Percentiles rank a stretch among this genome's conserved stretches.
phyloP scores from a whole-genome alignment of 495 filamentous ascomycete genomes.

The Aspergillus affinis region DNA sequence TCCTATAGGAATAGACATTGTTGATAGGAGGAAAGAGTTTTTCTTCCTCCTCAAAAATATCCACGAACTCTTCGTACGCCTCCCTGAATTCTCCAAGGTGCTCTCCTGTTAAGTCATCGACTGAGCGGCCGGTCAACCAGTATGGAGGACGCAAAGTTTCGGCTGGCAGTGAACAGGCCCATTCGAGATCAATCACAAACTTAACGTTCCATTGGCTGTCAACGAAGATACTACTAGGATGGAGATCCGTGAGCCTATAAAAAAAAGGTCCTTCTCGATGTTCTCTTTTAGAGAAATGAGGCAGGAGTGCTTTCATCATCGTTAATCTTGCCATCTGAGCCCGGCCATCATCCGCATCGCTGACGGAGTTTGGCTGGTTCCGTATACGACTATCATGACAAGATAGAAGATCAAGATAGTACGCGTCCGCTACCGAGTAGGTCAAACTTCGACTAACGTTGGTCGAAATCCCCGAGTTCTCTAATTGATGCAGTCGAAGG shows the following conservation, averaged over 20 bases:
- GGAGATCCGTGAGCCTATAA: constrained; percentile 24
- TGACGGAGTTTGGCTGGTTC: constrained; percentile 29
- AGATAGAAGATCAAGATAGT: constrained; percentile 26
- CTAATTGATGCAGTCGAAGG: constrained; percentile 24
- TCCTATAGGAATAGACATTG: constrained; percentile 5
- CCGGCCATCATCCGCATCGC: constrained; percentile 24
- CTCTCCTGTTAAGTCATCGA: constrained; percentile 19
- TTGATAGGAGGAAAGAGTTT: background rate
- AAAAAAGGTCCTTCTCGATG: constrained; percentile 26
- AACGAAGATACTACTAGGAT: constrained; percentile 37
- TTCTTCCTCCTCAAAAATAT: constrained; percentile 18
- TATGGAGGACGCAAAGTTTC: constrained; percentile 30
- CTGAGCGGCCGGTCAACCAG: constrained; percentile 28
- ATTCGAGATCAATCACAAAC: constrained; percentile 25
- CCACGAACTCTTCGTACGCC: constrained; percentile 13
- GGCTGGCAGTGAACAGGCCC: constrained; percentile 24
- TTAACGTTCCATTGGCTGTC: constrained; percentile 29
- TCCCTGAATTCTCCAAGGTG: constrained; percentile 9
- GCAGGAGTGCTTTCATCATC: constrained; percentile 26
- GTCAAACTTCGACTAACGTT: constrained; percentile 31
- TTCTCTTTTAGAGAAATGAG: constrained; percentile 21
- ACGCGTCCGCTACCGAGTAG: constrained; percentile 26
- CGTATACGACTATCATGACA: constrained; percentile 32
- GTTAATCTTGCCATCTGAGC: constrained; percentile 25
- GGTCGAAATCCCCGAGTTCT: constrained; percentile 33